phyloP scores from a whole-genome alignment of 768 basidiomycete species.

The Amanita thiersii region DNA sequence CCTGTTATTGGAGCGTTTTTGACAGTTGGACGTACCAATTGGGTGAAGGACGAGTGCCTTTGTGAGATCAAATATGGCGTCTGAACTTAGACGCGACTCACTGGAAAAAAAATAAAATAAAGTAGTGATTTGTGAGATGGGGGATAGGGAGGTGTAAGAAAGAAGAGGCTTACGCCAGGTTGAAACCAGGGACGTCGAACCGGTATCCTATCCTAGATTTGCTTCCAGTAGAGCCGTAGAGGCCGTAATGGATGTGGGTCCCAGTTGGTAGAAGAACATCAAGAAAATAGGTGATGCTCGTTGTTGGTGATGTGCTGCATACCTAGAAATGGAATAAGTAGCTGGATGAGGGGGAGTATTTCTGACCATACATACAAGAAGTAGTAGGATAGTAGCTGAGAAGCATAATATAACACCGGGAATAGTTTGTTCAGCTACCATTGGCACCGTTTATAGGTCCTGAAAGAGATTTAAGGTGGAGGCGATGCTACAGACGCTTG shows the following conservation, averaged over 20 bases:
- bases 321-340: conserved; percentile 29
- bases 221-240: conserved; percentile 73
- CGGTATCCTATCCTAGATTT: conserved; percentile 48
- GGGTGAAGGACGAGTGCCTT: conserved; percentile 72
- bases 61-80: conserved; percentile 61
- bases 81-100: conserved; percentile 37
- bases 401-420: conserved; percentile 71
- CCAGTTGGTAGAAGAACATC: conserved; percentile 31
- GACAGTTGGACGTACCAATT: conserved; percentile 40
- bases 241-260: conserved; percentile 47
- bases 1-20: too few species aligned
- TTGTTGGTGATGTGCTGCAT: conserved; percentile 67
- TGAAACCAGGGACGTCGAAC: conserved; percentile 18
- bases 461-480: too few species aligned
- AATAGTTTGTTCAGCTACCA: conserved; percentile 52
- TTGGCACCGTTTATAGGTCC: too few species aligned
- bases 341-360: conserved; percentile 1
- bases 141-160: background rate
- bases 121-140: background rate
- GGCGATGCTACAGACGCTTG: too few species aligned
- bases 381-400: conserved; percentile 58
- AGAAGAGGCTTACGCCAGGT: conserved; percentile 43
- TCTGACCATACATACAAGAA: conserved; percentile 46
- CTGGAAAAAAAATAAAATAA: conserved; percentile 17
- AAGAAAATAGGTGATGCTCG: conserved; percentile 65